phyloP scores from a whole-genome alignment of 139 green algal genomes.

The Pleodorina starrii region DNA sequence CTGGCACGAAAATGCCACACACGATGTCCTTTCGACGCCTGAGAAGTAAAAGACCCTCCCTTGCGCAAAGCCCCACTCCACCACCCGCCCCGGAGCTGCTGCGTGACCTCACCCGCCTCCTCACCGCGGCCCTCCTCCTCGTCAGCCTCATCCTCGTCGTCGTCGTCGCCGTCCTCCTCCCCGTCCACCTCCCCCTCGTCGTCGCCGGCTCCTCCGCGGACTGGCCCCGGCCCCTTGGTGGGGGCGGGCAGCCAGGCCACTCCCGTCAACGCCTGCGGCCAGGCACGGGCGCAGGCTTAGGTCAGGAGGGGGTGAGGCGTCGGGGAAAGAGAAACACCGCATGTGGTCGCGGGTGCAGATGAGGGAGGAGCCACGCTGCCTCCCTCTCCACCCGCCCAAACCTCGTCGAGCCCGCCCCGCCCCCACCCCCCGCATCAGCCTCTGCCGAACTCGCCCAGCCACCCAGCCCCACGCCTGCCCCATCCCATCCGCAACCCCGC shows the following conservation, averaged over 20 bases:
- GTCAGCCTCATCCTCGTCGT: neutral
- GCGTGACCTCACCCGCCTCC: neutral
- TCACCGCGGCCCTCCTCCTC: neutral
- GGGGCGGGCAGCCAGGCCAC: constrained; percentile 54
- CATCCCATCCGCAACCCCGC: neutral
- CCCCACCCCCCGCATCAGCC: neutral
- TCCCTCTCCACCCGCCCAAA: neutral
- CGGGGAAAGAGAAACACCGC: neutral
- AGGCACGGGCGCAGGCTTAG: neutral
- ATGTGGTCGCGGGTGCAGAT: neutral
- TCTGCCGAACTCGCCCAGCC: neutral
- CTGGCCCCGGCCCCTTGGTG: neutral
- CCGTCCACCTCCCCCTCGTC: neutral
- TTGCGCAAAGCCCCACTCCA: neutral
- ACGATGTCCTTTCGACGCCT: too few relatives aligned
- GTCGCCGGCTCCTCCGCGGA: neutral
- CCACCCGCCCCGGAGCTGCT: neutral
- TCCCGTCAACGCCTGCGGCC: constrained; percentile 58
- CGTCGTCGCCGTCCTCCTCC: neutral
- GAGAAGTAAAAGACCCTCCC: too few relatives aligned
- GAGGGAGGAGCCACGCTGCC: neutral
- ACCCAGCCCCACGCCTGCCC: neutral
- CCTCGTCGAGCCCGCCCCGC: neutral
- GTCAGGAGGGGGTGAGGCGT: neutral
- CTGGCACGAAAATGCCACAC: too few relatives aligned